phyloP scores from a whole-genome alignment of 495 filamentous ascomycete genomes.

The Hypoxylon perforatum region DNA sequence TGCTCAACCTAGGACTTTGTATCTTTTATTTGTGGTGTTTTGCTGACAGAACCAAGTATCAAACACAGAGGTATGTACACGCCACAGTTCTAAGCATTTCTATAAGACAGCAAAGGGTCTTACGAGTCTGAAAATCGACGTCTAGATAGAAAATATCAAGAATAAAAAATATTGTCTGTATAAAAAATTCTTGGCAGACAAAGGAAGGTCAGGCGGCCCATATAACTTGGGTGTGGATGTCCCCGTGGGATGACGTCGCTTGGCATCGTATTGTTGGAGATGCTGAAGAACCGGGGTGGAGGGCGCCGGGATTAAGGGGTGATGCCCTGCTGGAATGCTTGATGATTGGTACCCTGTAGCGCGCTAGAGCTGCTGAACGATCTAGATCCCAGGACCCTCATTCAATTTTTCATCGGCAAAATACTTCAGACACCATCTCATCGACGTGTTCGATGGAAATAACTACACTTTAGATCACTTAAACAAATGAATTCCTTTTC shows the following conservation, averaged over 20 bases:
- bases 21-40: background rate
- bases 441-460: constrained; percentile 6
- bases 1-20: background rate
- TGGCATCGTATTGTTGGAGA: constrained; percentile 33
- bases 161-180: background rate
- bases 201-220: constrained; percentile 33
- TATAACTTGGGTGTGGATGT: background rate
- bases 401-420: constrained; percentile 24
- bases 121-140: too few species aligned
- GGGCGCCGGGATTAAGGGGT: background rate
- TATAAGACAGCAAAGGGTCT: too few species aligned
- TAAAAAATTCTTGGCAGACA: constrained; percentile 11
- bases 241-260: constrained; percentile 47
- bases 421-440: too few species aligned
- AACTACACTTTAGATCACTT: background rate
- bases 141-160: background rate
- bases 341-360: constrained; percentile 14
- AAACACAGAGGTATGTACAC: too few species aligned
- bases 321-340: constrained; percentile 11
- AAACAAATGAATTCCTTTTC: too few species aligned
- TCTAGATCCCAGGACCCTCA: background rate
- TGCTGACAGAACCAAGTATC: background rate
- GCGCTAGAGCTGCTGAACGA: background rate
- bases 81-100: too few species aligned
- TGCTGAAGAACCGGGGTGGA: background rate